phyloP scores from a whole-genome alignment of 2,329 filamentous ascomycete species.

The Lecanoromycetidae sp. region DNA sequence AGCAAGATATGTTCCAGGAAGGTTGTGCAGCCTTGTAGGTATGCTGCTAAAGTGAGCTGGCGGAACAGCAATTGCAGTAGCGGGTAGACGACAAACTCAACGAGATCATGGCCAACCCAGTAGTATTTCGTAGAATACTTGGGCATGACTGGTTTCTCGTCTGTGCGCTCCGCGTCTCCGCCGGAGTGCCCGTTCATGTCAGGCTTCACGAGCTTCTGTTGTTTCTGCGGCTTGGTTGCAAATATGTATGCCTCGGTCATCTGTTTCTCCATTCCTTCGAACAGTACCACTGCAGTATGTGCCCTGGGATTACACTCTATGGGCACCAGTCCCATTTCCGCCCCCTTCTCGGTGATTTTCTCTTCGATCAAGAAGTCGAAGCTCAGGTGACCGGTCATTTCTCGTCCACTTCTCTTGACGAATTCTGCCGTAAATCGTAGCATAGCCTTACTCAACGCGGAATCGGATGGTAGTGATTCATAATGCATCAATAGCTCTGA shows the following conservation, averaged over 20 bases:
- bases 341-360: conserved; percentile 22
- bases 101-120: conserved; percentile 57
- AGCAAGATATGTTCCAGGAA: conserved; percentile 32
- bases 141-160: conserved; percentile 1
- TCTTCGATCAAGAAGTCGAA: conserved; percentile 58
- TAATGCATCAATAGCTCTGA: conserved; percentile 56
- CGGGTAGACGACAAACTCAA: conserved; percentile 40
- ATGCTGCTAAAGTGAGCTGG: conserved; percentile 5
- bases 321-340: conserved; percentile 39
- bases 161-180: not conserved
- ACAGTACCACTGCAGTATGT: conserved; percentile 55
- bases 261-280: conserved; percentile 35
- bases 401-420: conserved; percentile 36
- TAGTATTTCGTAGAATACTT: conserved; percentile 33
- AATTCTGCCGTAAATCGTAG: conserved; percentile 51
- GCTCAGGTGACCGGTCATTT: conserved; percentile 57
- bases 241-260: conserved; percentile 44
- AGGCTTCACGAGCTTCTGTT: too few relatives aligned
- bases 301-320: conserved; percentile 62
- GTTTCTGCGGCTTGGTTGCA: conserved; percentile 26
- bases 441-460: conserved; percentile 47
- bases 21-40: conserved; percentile 18
- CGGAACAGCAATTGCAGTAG: conserved; percentile 29
- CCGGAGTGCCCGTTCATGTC: not conserved
- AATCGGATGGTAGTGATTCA: conserved; percentile 42